These are phyloP conservation scores for Solanum infundibuliforme DNA, from an alignment of 257 asterid species.

Conservation along the genomic window DNA sequence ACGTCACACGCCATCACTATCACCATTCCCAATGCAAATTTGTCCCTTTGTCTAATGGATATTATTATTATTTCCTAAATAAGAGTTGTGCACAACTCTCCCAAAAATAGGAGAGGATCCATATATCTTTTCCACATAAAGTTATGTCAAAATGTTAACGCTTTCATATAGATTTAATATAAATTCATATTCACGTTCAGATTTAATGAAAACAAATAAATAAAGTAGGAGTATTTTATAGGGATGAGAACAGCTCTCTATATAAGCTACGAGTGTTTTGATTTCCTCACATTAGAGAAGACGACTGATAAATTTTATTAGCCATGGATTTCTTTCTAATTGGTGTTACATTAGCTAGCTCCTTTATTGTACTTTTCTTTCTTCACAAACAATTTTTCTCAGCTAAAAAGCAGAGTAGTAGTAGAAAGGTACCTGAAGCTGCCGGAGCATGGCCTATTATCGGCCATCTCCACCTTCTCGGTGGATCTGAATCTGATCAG, in stretches of 20 bases:
- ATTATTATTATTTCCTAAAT: too few species aligned
- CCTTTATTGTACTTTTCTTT: neutral
- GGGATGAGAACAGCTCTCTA: neutral
- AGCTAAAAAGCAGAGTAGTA: neutral
- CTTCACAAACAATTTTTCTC: neutral
- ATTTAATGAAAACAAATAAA: too few species aligned
- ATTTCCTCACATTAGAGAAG: neutral
- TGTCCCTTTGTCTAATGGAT: neutral
- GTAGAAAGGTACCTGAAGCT: neutral
- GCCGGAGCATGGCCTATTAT: conserved; percentile 20
- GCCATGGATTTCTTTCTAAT: neutral
- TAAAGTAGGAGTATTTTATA: too few species aligned
- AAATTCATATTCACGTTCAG: too few species aligned
- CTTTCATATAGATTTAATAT: too few species aligned
- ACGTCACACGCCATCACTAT: neutral
- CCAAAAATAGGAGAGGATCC: too few species aligned
- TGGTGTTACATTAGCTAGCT: neutral
- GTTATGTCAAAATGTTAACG: too few species aligned
- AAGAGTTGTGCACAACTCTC: neutral
- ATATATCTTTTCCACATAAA: too few species aligned
- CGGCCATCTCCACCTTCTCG: conserved; percentile 29
- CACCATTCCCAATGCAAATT: neutral
- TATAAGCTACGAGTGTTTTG: neutral
- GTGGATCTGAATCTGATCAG: conserved; percentile 3
- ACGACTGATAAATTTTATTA: neutral